A percentile compares a stretch with the other conserved stretches of the same genome.
Conservation (phyloP, 2,329 filamentous ascomycete species). For the Aphanoascus verrucosus region DNA sequence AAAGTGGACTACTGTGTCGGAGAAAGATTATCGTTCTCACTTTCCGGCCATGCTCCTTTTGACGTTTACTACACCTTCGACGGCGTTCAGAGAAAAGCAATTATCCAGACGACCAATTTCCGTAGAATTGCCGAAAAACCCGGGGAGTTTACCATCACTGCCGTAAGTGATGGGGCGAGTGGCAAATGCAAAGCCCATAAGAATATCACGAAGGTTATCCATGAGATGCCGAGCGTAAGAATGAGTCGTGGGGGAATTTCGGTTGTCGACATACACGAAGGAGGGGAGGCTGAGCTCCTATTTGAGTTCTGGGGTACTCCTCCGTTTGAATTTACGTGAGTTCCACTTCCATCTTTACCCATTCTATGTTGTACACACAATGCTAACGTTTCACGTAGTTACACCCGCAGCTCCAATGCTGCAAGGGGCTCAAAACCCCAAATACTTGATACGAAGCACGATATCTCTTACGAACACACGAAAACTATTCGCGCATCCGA, state of each 20-base stretch:
- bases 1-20: constrained; percentile 88
- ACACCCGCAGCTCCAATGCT: constrained; percentile 82
- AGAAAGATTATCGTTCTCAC: constrained; percentile 82
- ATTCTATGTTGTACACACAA: background rate
- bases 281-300: constrained; percentile 80
- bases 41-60: constrained; percentile 85
- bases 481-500: constrained; percentile 78
- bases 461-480: constrained; percentile 67
- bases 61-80: constrained; percentile 88
- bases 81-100: constrained; percentile 64
- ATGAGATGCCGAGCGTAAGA: constrained; percentile 81
- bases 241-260: constrained; percentile 74
- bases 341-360: constrained; percentile 11
- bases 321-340: constrained; percentile 84
- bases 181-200: constrained; percentile 69
- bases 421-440: constrained; percentile 63
- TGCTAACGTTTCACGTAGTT: constrained; percentile 35
- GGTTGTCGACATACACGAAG: constrained; percentile 90
- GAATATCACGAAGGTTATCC: constrained; percentile 70
- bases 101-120: constrained; percentile 63
- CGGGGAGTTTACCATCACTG: constrained; percentile 77
- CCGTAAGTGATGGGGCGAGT: constrained; percentile 75
- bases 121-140: constrained; percentile 85
- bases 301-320: constrained; percentile 95
- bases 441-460: constrained; percentile 83